Evolutionary conservation across 2,329 filamentous ascomycete genomes (phyloP).

Genomic region (Grosmannia clavigera): DNA sequence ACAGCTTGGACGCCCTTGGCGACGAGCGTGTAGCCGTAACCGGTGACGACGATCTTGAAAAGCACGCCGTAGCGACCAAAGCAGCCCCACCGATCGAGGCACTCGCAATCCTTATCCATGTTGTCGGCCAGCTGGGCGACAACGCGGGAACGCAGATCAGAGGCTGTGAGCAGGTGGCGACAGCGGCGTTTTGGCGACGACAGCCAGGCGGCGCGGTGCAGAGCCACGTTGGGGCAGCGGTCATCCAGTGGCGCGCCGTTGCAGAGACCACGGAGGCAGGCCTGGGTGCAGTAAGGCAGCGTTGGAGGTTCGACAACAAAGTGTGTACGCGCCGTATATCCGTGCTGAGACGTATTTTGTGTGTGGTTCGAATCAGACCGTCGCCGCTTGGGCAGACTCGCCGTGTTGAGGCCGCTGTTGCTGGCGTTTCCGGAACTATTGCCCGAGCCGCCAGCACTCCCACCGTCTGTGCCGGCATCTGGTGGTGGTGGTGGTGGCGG

Average conservation of each 20-base stretch:
- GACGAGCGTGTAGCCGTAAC: constrained; percentile 11
- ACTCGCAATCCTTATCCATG: constrained; percentile 1
- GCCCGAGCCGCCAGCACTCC: background rate
- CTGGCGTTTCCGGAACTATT: background rate
- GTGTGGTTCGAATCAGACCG: no score
- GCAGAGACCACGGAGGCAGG: background rate
- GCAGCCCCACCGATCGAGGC: background rate
- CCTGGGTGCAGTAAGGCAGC: constrained; percentile 3
- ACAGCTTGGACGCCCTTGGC: constrained; percentile 4
- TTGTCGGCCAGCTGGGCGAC: background rate
- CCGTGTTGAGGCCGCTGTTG: no score
- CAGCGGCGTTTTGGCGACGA: background rate
- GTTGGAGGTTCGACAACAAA: background rate
- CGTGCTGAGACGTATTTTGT: no score
- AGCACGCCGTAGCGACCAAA: constrained; percentile 2
- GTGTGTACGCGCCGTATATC: background rate
- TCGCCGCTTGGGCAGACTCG: no score
- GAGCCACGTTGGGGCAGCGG: background rate
- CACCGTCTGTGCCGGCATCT: background rate
- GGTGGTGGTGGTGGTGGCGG: background rate
- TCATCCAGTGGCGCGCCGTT: background rate
- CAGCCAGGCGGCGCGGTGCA: background rate
- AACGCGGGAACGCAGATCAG: background rate
- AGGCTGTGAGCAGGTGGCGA: background rate
- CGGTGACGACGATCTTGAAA: constrained; percentile 8